Percentiles rank a stretch among this genome's conserved stretches.
Conservation (phyloP, 2,329 filamentous ascomycete species). For the Chalaropsis ovoidea region DNA sequence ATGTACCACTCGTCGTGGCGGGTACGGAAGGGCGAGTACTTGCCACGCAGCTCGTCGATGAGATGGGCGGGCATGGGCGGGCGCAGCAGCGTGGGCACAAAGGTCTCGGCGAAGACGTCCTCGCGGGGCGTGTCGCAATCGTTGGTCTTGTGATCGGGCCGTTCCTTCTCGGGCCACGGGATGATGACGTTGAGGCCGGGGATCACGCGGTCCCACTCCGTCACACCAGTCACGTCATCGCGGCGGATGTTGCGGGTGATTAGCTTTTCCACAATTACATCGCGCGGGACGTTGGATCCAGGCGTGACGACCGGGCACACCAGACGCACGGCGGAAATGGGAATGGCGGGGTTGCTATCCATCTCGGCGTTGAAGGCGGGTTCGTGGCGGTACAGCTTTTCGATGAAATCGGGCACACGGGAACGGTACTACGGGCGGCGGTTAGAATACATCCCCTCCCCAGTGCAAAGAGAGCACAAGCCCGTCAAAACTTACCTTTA, state of each 20-base stretch:
- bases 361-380: constrained; percentile 33
- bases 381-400: constrained; percentile 32
- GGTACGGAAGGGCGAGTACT: constrained; percentile 71
- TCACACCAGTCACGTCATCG: constrained; percentile 36
- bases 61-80: constrained; percentile 70
- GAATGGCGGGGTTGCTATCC: constrained; percentile 46
- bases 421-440: constrained; percentile 17
- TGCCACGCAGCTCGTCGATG: constrained; percentile 75
- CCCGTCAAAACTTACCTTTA: constrained; percentile 45
- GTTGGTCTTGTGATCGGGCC: constrained; percentile 44
- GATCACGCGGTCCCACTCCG: constrained; percentile 49
- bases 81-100: constrained; percentile 63
- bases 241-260: constrained; percentile 40
- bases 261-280: constrained; percentile 68
- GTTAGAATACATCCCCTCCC: background rate
- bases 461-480: constrained; percentile 27
- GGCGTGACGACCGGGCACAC: constrained; percentile 65
- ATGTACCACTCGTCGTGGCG: constrained; percentile 69
- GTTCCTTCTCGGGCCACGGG: constrained; percentile 62
- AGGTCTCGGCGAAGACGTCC: constrained; percentile 64
- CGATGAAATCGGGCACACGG: constrained; percentile 24
- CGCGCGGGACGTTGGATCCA: constrained; percentile 52
- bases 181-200: constrained; percentile 62
- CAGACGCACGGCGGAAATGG: constrained; percentile 65
- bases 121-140: constrained; percentile 63